These are phyloP conservation scores for Eutypella sp. DNA, from an alignment of 2,329 filamentous ascomycete genomes.

Conservation along the genomic window DNA sequence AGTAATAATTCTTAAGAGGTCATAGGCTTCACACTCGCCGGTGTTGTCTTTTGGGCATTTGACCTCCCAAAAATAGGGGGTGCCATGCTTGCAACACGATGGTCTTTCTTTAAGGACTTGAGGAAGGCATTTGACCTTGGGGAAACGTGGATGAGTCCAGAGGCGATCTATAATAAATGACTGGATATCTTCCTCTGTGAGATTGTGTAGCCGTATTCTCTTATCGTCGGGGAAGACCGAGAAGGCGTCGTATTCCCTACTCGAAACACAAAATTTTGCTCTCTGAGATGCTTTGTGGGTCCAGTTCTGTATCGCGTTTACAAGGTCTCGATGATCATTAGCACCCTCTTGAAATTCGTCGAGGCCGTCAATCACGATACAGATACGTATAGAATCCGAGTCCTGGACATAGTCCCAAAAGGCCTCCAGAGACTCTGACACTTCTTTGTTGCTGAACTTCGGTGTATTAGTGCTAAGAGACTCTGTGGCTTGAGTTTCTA, in stretches of 20 bases:
- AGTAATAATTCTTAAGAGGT: conserved; percentile 2
- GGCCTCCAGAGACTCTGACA: background rate
- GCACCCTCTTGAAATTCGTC: background rate
- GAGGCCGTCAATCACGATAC: background rate
- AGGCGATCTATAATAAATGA: background rate
- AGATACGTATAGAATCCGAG: background rate
- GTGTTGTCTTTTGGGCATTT: background rate
- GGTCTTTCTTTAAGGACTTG: too few species aligned
- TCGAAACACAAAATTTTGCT: background rate
- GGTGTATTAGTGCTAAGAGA: background rate
- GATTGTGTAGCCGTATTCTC: background rate
- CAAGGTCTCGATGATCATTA: background rate
- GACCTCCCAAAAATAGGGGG: too few species aligned
- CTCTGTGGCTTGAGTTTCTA: background rate
- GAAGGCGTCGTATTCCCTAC: background rate
- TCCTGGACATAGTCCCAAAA: background rate
- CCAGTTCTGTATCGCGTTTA: background rate
- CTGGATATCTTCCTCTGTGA: background rate
- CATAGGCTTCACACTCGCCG: background rate
- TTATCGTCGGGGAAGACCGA: background rate
- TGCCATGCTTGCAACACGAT: too few species aligned
- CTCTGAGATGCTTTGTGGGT: background rate
- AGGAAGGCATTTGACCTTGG: background rate
- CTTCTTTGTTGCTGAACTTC: background rate
- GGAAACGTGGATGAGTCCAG: background rate